phyloP scores from a whole-genome alignment of 805 yeast species.

The Kuraishia hungarica region DNA sequence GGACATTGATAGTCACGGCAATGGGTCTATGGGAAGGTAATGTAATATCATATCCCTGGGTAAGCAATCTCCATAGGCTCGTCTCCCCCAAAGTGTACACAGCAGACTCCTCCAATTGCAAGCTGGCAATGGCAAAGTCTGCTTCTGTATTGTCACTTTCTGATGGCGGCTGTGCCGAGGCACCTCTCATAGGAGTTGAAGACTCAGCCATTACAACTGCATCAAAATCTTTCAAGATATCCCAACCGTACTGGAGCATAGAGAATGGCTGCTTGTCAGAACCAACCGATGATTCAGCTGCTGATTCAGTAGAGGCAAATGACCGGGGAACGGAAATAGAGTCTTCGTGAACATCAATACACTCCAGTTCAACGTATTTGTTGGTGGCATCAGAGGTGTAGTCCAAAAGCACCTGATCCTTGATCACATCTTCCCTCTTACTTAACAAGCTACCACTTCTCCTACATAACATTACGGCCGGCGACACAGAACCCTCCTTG shows the following conservation, averaged over 20 bases:
- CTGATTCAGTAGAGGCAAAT: conserved; percentile 18
- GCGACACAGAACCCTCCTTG: conserved; percentile 7
- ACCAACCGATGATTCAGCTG: conserved; percentile 50
- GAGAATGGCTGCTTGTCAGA: conserved; percentile 40
- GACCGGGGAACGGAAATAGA: conserved; percentile 45
- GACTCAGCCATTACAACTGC: conserved; percentile 39
- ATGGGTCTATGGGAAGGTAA: conserved; percentile 36
- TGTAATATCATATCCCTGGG: conserved; percentile 28
- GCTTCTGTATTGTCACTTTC: conserved; percentile 1
- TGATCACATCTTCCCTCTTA: neutral
- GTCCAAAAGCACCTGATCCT: conserved; percentile 17
- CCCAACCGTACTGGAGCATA: conserved; percentile 32
- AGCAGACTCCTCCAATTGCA: conserved; percentile 16
- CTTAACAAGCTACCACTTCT: conserved; percentile 9
- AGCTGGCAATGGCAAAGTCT: conserved; percentile 31
- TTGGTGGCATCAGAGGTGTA: conserved; percentile 28
- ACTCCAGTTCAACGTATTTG: conserved; percentile 30
- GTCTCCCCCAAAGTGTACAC: conserved; percentile 19
- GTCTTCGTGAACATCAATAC: conserved; percentile 34
- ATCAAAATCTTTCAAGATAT: conserved; percentile 34
- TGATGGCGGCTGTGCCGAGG: conserved; percentile 3
- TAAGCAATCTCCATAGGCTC: conserved; percentile 28
- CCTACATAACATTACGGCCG: conserved; percentile 21
- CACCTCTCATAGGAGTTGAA: conserved; percentile 6
- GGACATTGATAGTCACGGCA: conserved; percentile 37